A percentile compares a stretch with the other conserved stretches of the same genome.
Evolutionary conservation across 2,329 filamentous ascomycete genomes (phyloP).

Genomic region (Escovopsis sp.): DNA sequence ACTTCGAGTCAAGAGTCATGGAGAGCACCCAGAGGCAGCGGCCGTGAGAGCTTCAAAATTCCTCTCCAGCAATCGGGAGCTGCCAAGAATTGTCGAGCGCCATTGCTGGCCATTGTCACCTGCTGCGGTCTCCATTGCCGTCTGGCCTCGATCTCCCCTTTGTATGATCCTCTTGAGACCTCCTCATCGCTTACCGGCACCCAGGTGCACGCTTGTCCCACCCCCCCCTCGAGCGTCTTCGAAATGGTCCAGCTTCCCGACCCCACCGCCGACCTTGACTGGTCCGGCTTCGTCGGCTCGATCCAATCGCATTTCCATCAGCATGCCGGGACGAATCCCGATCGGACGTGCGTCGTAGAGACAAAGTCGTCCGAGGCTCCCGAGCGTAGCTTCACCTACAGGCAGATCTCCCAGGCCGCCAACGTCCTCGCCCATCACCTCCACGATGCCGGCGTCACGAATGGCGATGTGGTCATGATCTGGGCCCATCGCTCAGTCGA

Average conservation of each 20-base stretch:
- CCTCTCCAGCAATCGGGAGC: too few species aligned
- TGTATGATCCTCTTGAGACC: not conserved
- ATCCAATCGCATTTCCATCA: slow-evolving; percentile 28
- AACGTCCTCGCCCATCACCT: slow-evolving; percentile 71
- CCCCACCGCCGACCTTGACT: slow-evolving; percentile 51
- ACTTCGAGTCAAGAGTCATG: too few species aligned
- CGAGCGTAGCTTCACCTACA: slow-evolving; percentile 61
- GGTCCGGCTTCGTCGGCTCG: slow-evolving; percentile 44
- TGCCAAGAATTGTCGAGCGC: too few species aligned
- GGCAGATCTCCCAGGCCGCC: slow-evolving; percentile 70
- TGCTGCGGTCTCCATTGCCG: too few species aligned
- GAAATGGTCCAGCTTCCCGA: slow-evolving; percentile 31
- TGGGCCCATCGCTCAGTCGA: slow-evolving; percentile 57
- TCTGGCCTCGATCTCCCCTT: not conserved
- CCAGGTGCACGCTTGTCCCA: too few species aligned
- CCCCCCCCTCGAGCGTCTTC: not conserved
- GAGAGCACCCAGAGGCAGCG: too few species aligned
- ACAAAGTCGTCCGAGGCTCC: slow-evolving; percentile 30
- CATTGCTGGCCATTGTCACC: too few species aligned
- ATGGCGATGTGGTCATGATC: slow-evolving; percentile 86
- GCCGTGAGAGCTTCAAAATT: too few species aligned
- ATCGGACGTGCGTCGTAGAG: slow-evolving; percentile 35
- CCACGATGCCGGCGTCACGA: slow-evolving; percentile 52
- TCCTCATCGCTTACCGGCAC: not conserved
- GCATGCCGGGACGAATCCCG: slow-evolving; percentile 54